Evolutionary conservation across 352 stramenopile genomes (phyloP), one percentile per base, ranked within the genome.

Genomic region (Elongisporangium prolatum): DNA sequence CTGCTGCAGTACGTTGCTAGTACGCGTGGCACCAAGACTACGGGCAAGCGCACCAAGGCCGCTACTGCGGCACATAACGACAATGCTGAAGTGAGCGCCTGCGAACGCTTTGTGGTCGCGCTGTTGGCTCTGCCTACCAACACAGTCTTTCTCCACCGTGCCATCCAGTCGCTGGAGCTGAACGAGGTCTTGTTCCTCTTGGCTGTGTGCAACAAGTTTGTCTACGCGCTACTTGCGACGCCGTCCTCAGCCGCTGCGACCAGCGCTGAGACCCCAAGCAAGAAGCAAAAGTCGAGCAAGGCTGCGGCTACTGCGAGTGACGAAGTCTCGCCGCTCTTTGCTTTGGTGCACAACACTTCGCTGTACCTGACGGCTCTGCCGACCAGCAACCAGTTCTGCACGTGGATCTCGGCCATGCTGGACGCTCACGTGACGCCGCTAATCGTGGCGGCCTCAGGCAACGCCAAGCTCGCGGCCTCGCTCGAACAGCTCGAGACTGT

Each of bases 71-170:
- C 57, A 28, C 67, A 63, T 34, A 63, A 59, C 21, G 1, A 20
- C 17, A 55, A 67, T 5, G 21, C 54, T 21, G 25, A 3, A 62
- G 40, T 67, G 53, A 63, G 34, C 20, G 58, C 67, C 16, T 74
- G 65, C 50, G 75, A 89, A 56, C 76, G 77, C 11, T 89, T 86
- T 28, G 37, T 78, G 37, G 66, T 89, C 17, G 74, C 77, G 13
- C 59, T 92, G 20, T 57, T 92, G 34, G 65, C 59, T 8, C 58
- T 91, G 21, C 80, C 85, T 1, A 87, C 77, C 25, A 90, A 89
- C 61, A 72, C 48, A 21, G 80, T 92, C 48, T 94, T 94, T 59
- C 71, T 94, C 44, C 85, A 92, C 63, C 78, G 75, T 50, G 85
- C 85, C 21, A 85, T 92, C 61, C 78, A 75, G 18, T 71, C 84